Evolutionary conservation across 2,329 filamentous ascomycete species (phyloP).

Genomic region (Talaromyces sp.): DNA sequence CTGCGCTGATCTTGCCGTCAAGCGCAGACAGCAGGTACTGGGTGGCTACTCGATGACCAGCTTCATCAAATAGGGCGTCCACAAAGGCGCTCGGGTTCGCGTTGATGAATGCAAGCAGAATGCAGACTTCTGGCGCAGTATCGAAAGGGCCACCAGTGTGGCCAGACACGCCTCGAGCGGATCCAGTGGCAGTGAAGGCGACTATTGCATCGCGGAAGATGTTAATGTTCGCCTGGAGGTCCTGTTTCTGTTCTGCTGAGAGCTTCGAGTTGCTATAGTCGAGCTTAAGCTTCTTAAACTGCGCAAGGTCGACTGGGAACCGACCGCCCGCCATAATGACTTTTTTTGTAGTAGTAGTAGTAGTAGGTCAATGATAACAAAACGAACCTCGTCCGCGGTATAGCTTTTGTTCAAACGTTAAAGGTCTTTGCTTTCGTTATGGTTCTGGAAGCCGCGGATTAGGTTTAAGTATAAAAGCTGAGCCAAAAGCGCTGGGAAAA

Average conservation of each 20-base stretch:
- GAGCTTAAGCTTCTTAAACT: conserved; percentile 32
- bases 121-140: conserved; percentile 36
- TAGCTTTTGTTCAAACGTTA: not conserved
- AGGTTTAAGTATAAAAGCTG: not conserved
- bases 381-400: not conserved
- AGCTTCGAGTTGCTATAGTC: conserved; percentile 30
- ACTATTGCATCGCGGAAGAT: conserved; percentile 36
- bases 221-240: conserved; percentile 34
- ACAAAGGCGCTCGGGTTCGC: conserved; percentile 27
- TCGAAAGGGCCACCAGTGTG: conserved; percentile 38
- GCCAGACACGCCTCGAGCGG: conserved; percentile 33
- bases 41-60: conserved; percentile 37
- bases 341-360: not conserved
- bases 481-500: not conserved
- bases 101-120: conserved; percentile 33
- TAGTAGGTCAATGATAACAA: not conserved
- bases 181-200: conserved; percentile 34
- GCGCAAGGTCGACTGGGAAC: conserved; percentile 28
- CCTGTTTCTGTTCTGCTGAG: conserved; percentile 29
- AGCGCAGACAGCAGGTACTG: conserved; percentile 35
- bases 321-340: not conserved
- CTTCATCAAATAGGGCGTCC: conserved; percentile 34
- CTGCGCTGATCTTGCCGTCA: conserved; percentile 31
- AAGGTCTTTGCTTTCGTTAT: not conserved
- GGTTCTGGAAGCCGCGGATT: not conserved